Evolutionary conservation across 163 green algal species (phyloP).

Genomic region (Botryococcus braunii): DNA sequence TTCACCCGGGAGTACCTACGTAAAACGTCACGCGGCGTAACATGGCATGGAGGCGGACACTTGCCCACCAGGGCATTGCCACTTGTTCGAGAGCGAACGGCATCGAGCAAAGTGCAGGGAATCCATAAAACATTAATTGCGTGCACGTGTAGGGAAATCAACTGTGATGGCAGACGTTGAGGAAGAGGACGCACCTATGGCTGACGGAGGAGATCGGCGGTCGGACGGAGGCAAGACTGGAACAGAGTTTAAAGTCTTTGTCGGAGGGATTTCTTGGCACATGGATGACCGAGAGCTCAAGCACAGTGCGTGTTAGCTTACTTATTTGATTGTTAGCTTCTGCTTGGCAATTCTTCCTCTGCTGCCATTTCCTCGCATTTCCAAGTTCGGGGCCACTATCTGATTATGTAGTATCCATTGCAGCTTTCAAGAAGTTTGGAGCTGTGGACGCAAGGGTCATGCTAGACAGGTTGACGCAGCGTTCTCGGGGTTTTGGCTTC

Average conservation of each 20-base stretch:
- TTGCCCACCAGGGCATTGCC: no score
- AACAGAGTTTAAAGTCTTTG: conserved; percentile 71
- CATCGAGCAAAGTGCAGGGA: no score
- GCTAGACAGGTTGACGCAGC: conserved; percentile 55
- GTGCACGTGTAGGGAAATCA: no score
- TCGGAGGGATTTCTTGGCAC: conserved; percentile 70
- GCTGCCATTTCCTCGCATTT: background rate
- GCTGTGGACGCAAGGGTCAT: conserved; percentile 41
- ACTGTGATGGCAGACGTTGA: background rate
- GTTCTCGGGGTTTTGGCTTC: conserved; percentile 78
- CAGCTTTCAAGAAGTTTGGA: conserved; percentile 46
- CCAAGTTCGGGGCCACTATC: no score
- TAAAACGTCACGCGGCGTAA: no score
- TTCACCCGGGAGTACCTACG: no score
- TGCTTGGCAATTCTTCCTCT: background rate
- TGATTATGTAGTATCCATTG: no score
- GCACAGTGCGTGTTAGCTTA: conserved; percentile 41
- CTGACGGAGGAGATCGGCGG: background rate
- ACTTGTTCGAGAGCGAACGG: no score
- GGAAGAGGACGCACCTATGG: background rate
- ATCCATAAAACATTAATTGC: no score
- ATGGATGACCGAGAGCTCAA: conserved; percentile 59
- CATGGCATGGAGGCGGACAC: no score
- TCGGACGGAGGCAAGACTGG: background rate
- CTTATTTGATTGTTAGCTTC: background rate